A percentile compares a stretch with the other conserved stretches of the same genome.
Evolutionary conservation across 176 grass and related monocot species (phyloP).

Genomic region (Eleusine coracana): DNA sequence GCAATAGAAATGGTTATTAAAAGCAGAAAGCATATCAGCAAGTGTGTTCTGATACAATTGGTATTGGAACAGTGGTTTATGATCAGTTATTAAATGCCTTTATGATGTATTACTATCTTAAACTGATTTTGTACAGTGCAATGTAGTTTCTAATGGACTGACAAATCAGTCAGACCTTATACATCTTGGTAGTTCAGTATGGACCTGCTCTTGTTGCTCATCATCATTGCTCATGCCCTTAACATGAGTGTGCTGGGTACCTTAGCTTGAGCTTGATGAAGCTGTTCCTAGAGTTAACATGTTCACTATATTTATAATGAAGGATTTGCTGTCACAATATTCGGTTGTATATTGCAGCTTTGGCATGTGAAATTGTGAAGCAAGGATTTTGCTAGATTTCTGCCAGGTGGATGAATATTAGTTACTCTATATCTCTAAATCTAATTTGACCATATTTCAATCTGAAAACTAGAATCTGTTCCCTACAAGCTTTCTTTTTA

Average conservation of each 20-base stretch:
- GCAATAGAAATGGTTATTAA: not conserved
- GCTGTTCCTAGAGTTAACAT: too few relatives aligned
- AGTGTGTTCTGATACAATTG: not conserved
- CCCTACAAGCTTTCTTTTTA: not conserved
- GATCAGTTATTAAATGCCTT: not conserved
- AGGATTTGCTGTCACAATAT: too few relatives aligned
- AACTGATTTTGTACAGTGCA: slow-evolving; percentile 2
- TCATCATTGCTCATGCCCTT: not conserved
- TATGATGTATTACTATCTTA: not conserved
- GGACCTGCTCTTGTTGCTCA: slow-evolving; percentile 14
- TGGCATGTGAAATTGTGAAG: too few relatives aligned
- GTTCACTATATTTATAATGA: too few relatives aligned
- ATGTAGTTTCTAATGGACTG: not conserved
- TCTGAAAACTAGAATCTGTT: not conserved
- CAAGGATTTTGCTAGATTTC: too few relatives aligned
- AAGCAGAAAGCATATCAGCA: not conserved
- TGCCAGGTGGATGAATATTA: too few relatives aligned
- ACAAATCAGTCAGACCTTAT: not conserved
- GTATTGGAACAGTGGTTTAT: not conserved
- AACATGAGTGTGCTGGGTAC: not conserved
- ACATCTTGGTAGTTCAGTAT: not conserved
- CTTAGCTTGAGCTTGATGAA: slow-evolving; percentile 15
- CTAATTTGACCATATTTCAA: too few relatives aligned
- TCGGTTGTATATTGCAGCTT: too few relatives aligned
- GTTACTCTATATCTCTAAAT: too few relatives aligned